Evolutionary conservation across 768 basidiomycete species (phyloP), one percentile per base, ranked within the genome.

Genomic region (Suillus ampliporus): DNA sequence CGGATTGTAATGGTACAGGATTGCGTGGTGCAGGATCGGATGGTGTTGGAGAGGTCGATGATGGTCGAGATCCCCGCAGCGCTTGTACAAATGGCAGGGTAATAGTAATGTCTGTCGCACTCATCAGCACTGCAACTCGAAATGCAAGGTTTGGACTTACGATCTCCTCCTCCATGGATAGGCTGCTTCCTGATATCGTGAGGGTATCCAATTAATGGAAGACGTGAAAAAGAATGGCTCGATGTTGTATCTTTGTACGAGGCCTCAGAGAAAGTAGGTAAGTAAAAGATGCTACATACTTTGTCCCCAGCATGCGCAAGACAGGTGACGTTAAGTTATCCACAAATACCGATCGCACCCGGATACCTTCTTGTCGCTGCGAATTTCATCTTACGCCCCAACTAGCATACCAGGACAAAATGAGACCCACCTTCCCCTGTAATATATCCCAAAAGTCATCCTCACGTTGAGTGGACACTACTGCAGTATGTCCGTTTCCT

Each of bases 171-270:
- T 1, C 73, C 72, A 17, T 69, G 68, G 5, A 65, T 40, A 1
- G 80, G 61, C 54, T n/a, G 79, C 82, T 65, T 88, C 87, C 64
- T 87, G 83, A 57, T 84, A 90, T 59, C 87, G 82, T 1, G 86
- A 85, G 2, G 88, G 88, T 64, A 89, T 90, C 87, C 86, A 88
- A 63, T 85, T 87, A 3, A 86, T 69, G 2, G 86, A 84, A 1
- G 86, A 87, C 0, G 86, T 84, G 69, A 87, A 89, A 68, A 84
- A 89, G 71, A 89, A 88, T 0, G 87, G 87, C 64, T 88, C 87
- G 61, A 88, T 77, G 47, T 77, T 76, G 60, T 84, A 86, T 68
- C 86, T 78, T 23, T 14, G 41, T 13, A 38, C 2, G 1, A 61
- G 14, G 31, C 35, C 1, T 51, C 50, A 52, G 38, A 28, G 2